These are phyloP conservation scores for Neoboletus magnificus DNA, from an alignment of 768 basidiomycete species.

Conservation along the genomic window DNA sequence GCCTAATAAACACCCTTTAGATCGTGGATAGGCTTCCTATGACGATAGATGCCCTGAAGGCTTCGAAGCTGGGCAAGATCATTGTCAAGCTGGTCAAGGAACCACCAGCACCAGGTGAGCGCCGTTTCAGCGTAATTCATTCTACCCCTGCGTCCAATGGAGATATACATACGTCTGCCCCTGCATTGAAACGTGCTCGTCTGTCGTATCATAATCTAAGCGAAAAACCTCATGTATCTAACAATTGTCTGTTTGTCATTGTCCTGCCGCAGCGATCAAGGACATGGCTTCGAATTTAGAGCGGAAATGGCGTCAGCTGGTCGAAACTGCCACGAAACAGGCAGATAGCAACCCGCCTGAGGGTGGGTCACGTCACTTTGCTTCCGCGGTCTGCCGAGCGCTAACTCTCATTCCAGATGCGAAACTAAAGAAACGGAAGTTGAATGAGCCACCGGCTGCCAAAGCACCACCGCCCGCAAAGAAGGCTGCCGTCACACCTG, in stretches of 20 bases:
- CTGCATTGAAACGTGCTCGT: constrained; percentile 29
- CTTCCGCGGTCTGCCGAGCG: constrained; percentile 24
- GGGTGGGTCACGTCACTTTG: constrained; percentile 69
- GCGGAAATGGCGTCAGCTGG: constrained; percentile 72
- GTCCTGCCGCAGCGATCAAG: constrained; percentile 71
- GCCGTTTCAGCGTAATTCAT: constrained; percentile 11
- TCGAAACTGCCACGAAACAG: constrained; percentile 49
- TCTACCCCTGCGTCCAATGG: constrained; percentile 22
- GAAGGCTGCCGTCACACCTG: constrained; percentile 50
- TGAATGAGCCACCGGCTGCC: constrained; percentile 45
- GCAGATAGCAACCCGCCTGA: constrained; percentile 45
- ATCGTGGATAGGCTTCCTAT: constrained; percentile 83
- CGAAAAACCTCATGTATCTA: constrained; percentile 57
- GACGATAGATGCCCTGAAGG: constrained; percentile 61
- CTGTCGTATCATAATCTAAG: constrained; percentile 34
- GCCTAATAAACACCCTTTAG: constrained; percentile 33
- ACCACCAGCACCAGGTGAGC: constrained; percentile 78
- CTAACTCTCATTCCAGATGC: constrained; percentile 39
- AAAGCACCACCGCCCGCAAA: constrained; percentile 59
- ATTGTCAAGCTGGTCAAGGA: constrained; percentile 76
- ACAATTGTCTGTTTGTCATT: constrained; percentile 47
- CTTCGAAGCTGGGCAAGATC: constrained; percentile 77
- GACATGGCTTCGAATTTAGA: constrained; percentile 90
- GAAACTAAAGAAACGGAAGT: constrained; percentile 75
- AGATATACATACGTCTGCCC: constrained; percentile 29